Evolutionary conservation across 2,329 filamentous ascomycete species (phyloP), one percentile per base, ranked within the genome.

Genomic region (Diplodia mutila): DNA sequence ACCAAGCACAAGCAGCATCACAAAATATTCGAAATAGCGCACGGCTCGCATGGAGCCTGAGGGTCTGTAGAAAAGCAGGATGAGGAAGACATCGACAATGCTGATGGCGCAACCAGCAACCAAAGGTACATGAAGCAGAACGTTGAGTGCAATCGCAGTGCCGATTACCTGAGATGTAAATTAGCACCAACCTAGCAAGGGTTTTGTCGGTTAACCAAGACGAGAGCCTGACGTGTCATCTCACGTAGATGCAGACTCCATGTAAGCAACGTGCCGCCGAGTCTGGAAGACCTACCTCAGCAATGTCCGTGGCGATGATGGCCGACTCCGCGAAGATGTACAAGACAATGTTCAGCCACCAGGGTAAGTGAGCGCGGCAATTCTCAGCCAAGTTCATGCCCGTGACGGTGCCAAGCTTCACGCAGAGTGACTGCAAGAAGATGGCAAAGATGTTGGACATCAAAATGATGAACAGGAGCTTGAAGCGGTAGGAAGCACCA

Each of bases 371-470:
- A 14, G 78, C 80, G 68, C 78, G 81, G 75, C 80, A 83, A 73
- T 82, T 83, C 67, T 84, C 79, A 21, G 82, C 82, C 67, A 85
- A 75, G 67, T 85, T 81, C 73, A 83, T 76, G 18, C 83, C 83
- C 16, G 83, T 84, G 59, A 85, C 80, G 3, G 81, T 80, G 37
- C 82, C 85, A 49, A 87, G 77, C 72, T 86, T 86, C 75, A 90
- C 87, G 72, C 86, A 86, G 1, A 92, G 83, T 23, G 85, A 87
- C 76, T 92, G 90, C 23, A 91, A 81, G 71, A 91, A 86, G 65
- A 92, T 90, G 71, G 90, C 90, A 73, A 91, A 89, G 61, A 91
- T 72, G 75, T 92, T 92, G 76, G 87, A 87, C 72, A 91, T 81
- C 11, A 92, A 81, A 52, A 91, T 85, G 71, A 91, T 82, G 79